Conservation (phyloP, 2,329 filamentous ascomycete genomes). For the Colletotrichum phormii region DNA sequence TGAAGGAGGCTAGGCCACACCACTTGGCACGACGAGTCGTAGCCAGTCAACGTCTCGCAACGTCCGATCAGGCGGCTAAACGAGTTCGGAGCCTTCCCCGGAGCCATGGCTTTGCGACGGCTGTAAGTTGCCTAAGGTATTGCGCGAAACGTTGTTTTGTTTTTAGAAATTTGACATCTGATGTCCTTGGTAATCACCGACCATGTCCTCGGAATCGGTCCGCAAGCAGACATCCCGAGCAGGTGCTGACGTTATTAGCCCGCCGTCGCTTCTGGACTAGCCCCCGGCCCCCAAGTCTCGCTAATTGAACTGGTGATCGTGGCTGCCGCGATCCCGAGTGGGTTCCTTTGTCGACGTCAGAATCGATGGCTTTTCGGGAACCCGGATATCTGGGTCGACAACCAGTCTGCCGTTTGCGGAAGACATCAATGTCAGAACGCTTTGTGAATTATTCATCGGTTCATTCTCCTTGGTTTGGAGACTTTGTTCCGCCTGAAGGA, state of each 20-base stretch:
- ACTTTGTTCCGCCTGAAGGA: not conserved
- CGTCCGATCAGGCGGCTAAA: not conserved
- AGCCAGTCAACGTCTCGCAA: not conserved
- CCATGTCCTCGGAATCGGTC: not conserved
- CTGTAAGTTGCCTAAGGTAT: not conserved
- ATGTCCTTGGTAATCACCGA: no score
- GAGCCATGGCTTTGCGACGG: not conserved
- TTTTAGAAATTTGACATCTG: no score
- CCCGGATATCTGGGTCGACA: not conserved
- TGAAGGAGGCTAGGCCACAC: not conserved
- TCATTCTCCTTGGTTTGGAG: not conserved
- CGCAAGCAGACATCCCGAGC: not conserved
- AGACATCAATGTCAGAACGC: not conserved
- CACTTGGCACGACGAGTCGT: not conserved
- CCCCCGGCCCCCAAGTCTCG: not conserved
- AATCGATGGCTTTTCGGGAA: not conserved
- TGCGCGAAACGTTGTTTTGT: not conserved
- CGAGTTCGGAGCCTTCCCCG: not conserved
- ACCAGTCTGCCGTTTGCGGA: not conserved
- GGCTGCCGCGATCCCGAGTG: not conserved
- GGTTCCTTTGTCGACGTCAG: not conserved
- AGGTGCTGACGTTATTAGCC: not conserved
- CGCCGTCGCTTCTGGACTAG: not conserved
- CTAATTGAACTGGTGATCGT: not conserved
- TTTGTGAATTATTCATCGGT: not conserved